Percentiles rank a stretch among this genome's conserved stretches.
Evolutionary conservation across 768 basidiomycete genomes (phyloP).

Genomic region (Tubosaeta brunneosetosa): DNA sequence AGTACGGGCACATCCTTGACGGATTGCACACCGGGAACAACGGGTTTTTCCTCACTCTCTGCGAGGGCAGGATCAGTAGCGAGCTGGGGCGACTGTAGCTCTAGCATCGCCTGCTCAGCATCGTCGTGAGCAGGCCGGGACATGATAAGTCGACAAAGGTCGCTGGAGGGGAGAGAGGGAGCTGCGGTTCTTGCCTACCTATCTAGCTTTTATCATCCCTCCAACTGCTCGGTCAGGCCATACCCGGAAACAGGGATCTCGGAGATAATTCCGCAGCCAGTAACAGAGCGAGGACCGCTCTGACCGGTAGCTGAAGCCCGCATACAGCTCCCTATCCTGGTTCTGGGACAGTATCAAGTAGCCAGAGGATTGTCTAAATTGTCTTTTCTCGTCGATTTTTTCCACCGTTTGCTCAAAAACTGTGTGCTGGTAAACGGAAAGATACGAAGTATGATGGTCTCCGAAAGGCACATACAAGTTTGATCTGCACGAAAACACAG

Average conservation of each 20-base stretch:
- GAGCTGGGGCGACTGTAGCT: conserved; percentile 35
- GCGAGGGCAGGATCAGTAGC: conserved; percentile 27
- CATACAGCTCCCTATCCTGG: neutral
- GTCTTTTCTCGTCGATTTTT: conserved; percentile 1
- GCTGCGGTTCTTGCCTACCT: neutral
- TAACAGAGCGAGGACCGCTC: conserved; percentile 4
- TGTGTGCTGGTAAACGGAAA: neutral
- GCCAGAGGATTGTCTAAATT: neutral
- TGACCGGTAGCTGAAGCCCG: neutral
- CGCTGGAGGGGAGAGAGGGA: conserved; percentile 4
- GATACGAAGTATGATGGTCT: neutral
- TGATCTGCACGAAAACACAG: neutral
- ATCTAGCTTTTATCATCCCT: conserved; percentile 22
- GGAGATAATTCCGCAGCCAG: conserved; percentile 9
- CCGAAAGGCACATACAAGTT: neutral
- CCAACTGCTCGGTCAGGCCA: neutral
- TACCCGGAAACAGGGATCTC: conserved; percentile 15
- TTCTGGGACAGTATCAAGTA: neutral
- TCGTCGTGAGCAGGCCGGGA: conserved; percentile 45
- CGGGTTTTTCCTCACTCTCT: conserved; percentile 38
- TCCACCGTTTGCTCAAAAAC: neutral
- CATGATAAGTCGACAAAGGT: conserved; percentile 30
- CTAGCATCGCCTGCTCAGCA: conserved; percentile 56
- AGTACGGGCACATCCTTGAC: conserved; percentile 38
- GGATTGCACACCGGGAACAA: conserved; percentile 27